A percentile compares a stretch with the other conserved stretches of the same genome.
Evolutionary conservation across 352 stramenopile genomes (phyloP).

Genomic region (Phytophthora sansomeana): DNA sequence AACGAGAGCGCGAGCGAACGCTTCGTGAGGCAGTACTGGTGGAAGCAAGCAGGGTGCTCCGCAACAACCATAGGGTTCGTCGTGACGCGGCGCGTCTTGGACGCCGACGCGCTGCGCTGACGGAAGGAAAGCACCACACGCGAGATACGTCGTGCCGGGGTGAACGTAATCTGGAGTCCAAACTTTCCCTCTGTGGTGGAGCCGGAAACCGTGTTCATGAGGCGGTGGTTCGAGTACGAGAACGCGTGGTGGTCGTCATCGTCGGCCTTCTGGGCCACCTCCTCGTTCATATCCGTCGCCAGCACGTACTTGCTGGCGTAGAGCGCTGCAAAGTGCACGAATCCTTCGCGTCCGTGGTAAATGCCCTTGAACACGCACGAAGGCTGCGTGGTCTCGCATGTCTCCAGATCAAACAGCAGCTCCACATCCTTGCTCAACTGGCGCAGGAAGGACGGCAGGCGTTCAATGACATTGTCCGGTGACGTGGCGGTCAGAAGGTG

Average conservation of each 20-base stretch:
- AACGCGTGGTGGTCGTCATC: conserved; percentile 84
- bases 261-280: conserved; percentile 60
- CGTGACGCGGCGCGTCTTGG: conserved; percentile 61
- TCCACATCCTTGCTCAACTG: conserved; percentile 89
- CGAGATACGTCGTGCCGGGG: conserved; percentile 81
- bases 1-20: conserved; percentile 85
- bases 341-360: conserved; percentile 87
- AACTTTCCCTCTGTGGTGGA: conserved; percentile 82
- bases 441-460: conserved; percentile 72
- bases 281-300: conserved; percentile 57
- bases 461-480: conserved; percentile 56
- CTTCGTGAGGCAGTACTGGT: conserved; percentile 86
- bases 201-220: conserved; percentile 82
- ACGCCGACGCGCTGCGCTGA: conserved; percentile 56
- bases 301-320: conserved; percentile 87
- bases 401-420: conserved; percentile 86
- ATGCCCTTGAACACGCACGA: conserved; percentile 90
- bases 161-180: conserved; percentile 83
- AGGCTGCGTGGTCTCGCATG: conserved; percentile 70
- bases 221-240: conserved; percentile 52
- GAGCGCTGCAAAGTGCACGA: conserved; percentile 85
- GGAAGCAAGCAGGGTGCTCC: conserved; percentile 80
- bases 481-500: conserved; percentile 55
- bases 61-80: conserved; percentile 82
- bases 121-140: conserved; percentile 87